Evolutionary conservation across 768 basidiomycete species (phyloP).

Genomic region (Boletus reticuloceps): DNA sequence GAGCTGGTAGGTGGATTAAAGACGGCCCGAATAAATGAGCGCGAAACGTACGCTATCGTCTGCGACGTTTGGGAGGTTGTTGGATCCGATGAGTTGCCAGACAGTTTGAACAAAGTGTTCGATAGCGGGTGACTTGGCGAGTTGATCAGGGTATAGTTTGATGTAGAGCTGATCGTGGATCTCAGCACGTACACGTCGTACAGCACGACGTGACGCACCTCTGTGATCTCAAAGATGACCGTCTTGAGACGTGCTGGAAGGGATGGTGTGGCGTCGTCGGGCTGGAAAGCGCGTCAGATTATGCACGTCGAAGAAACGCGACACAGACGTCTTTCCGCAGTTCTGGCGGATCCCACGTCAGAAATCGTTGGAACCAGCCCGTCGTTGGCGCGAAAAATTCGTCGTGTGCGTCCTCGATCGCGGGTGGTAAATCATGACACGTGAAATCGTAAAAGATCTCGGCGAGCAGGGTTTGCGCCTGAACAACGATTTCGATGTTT

Average conservation of each 20-base stretch:
- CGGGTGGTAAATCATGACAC: conserved; percentile 92
- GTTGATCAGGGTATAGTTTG: conserved; percentile 78
- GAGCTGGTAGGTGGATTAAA: conserved; percentile 44
- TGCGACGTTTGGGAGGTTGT: conserved; percentile 63
- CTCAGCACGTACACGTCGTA: neutral
- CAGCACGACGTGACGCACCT: conserved; percentile 45
- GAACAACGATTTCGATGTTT: conserved; percentile 55
- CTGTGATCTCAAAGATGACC: conserved; percentile 84
- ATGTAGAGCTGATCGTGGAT: conserved; percentile 58
- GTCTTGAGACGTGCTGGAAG: conserved; percentile 91
- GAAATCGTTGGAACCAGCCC: conserved; percentile 78
- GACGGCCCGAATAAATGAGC: neutral
- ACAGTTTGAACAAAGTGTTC: conserved; percentile 79
- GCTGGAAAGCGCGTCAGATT: conserved; percentile 36
- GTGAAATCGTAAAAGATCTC: conserved; percentile 94
- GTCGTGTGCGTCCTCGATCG: conserved; percentile 83
- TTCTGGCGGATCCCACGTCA: conserved; percentile 74
- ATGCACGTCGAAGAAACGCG: neutral
- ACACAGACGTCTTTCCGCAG: conserved; percentile 61
- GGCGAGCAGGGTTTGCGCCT: conserved; percentile 72
- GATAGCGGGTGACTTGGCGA: conserved; percentile 60
- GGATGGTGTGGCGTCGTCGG: conserved; percentile 80
- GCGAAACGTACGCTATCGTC: conserved; percentile 66
- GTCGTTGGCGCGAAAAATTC: conserved; percentile 73
- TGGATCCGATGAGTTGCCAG: conserved; percentile 79